Conservation (phyloP, 768 basidiomycete species). For the Boletus reticulatus region DNA sequence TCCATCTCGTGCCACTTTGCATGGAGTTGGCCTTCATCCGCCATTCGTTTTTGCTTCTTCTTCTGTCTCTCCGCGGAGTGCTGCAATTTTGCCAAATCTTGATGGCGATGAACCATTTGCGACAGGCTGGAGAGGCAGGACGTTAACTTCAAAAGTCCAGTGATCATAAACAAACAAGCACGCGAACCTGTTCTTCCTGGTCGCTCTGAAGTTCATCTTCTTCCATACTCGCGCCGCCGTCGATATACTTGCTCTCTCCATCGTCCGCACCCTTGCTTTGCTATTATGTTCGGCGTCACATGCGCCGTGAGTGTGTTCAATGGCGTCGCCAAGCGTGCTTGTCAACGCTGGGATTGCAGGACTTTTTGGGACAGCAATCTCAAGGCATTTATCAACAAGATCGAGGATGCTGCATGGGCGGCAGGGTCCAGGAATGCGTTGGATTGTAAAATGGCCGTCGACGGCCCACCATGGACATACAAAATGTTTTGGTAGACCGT, state of each 20-base stretch:
- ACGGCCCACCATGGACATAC: no score
- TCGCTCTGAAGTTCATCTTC: constrained; percentile 66
- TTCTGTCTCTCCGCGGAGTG: constrained; percentile 39
- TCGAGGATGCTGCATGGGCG: no score
- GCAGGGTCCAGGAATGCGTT: no score
- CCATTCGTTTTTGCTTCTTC: constrained; percentile 58
- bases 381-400: no score
- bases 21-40: constrained; percentile 66
- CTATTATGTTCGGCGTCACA: constrained; percentile 34
- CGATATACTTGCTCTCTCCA: constrained; percentile 66
- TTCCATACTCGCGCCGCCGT: constrained; percentile 51
- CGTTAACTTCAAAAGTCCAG: constrained; percentile 3
- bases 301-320: constrained; percentile 5
- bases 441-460: no score
- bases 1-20: constrained; percentile 81
- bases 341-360: no score
- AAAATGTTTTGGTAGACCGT: no score
- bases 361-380: no score
- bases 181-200: constrained; percentile 36
- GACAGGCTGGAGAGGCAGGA: constrained; percentile 12
- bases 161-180: background rate
- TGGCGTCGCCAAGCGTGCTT: no score
- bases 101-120: constrained; percentile 27
- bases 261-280: constrained; percentile 70
- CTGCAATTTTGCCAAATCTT: constrained; percentile 36